Conservation (phyloP, 192 early-diverging fungal species). For the Entomortierella chlamydospora region DNA sequence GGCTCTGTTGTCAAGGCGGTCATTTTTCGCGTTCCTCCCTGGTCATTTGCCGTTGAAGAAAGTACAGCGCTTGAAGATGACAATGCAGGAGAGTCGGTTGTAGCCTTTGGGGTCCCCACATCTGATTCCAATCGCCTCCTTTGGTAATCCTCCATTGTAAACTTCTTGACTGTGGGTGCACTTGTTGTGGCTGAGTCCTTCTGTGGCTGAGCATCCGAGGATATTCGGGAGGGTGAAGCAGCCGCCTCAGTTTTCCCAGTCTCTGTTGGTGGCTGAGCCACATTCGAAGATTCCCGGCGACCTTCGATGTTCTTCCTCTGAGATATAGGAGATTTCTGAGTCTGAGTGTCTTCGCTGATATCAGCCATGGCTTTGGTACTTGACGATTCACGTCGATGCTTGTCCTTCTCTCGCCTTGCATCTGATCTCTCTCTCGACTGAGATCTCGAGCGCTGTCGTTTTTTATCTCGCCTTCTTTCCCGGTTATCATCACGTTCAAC, state of each 20-base stretch:
- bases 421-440: conserved; percentile 1
- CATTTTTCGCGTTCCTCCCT: background rate
- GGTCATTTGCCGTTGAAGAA: background rate
- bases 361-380: background rate
- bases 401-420: conserved; percentile 5
- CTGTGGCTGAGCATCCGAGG: background rate
- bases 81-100: conserved; percentile 1
- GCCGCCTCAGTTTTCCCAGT: background rate
- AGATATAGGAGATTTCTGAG: background rate
- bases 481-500: background rate
- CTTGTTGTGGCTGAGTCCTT: background rate
- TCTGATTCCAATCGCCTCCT: conserved; percentile 2
- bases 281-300: background rate
- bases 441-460: conserved; percentile 10
- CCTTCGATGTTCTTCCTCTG: background rate
- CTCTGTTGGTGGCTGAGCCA: background rate
- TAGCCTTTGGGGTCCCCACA: conserved; percentile 15
- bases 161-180: conserved; percentile 1
- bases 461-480: conserved; percentile 9
- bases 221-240: background rate
- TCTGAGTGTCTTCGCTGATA: background rate
- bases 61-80: background rate
- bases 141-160: conserved; percentile 9
- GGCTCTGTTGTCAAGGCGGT: background rate
- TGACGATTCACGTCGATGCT: background rate